Base-by-base conservation (phyloP, 352 stramenopile species). In the Pythium apleroticum region DNA sequence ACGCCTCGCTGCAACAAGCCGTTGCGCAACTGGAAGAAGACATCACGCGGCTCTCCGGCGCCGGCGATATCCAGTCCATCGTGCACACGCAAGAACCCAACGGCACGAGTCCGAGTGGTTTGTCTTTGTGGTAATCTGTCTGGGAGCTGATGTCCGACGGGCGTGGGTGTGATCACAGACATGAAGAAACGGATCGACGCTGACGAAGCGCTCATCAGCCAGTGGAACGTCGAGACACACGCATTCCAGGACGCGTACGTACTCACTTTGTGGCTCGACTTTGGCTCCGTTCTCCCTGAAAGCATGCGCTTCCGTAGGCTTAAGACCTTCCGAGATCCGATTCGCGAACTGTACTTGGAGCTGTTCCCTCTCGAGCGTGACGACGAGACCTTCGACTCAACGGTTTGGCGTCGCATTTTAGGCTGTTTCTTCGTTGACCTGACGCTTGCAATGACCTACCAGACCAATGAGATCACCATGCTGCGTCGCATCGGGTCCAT, bases 21-120 rank as follows among this genome's bases (percentile, higher is more conserved):
- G 81, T 87, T 45, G 49, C 65, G 10, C 71, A 81, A n/a, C 62
- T 90, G 22, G 75, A 76, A 22, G 75, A 87, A 31, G 78, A 88
- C 49, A 88, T 88, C 39, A 75, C 73, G 5, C 67, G 74, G 2
- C 66, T 88, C 14, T 88, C 74, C 46, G 81, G 77, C 8, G 69
- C 71, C 7, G 74, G 66, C n/a, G 77, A 88, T 31, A 66, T 73
- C 50, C 68, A 78, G 8, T 58, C 54, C 9, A 73, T 75, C 62
- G 61, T 76, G 2, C 56, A 78, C 55, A 71, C 71, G 37, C 74
- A 86, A 48, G 72, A 85, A 45, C 75, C 76, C 31, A 76, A 68
- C 19, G 78, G 80, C 86, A 71, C 15, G 43, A 3, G 25, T 43
- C 24, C 30, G 4, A 41, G 27, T 49, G n/a, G 7, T 39, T n/a